Evolutionary conservation across 768 basidiomycete species (phyloP), one percentile per base, ranked within the genome.

Genomic region (Lactarius sanguifluus): DNA sequence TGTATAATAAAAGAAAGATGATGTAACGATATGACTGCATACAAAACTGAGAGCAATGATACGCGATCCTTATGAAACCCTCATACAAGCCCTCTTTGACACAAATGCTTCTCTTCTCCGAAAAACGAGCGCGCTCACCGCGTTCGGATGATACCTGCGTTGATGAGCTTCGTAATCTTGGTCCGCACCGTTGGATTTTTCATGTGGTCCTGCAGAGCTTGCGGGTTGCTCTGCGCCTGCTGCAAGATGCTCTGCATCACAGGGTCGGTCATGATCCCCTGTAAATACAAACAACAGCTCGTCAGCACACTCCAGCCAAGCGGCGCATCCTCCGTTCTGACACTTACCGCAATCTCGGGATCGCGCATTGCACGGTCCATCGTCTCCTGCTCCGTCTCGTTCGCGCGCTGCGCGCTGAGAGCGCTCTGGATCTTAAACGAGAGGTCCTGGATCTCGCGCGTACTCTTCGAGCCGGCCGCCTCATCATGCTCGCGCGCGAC

Each of bases 281-380:
- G 73, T 28, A 66, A 32, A 16, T 8, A 28, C 2, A 30, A 59
- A 50, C 2, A 52, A 4, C 23, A 52, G 12, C 3, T 28, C 54
- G 36, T 59, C 30, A 59, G 16, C 38, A 45, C 34, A 36, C 34
- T 5, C 15, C 43, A 28, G 41, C 41, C 16, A 50, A 23, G 23
- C 23, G 23, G 3, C 23, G 12, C 4, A 0, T 15, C 13, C 12
- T 28, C 3, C 5, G 12, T 7, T 23, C 43, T n/a, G 43, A 45
- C 20, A 83, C 91, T 71, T 79, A 93, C 91, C 70, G 90, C 92
- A 61, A 98, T 84, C 78, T 97, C 97, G 15, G 97, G 97, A 81
- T 99, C 97, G 62, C 94, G 85, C 96, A 98, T 97, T 9, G 96
- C 97, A 59, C 96, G 85, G 72, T 90, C 85, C 69, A 97, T 80